phyloP scores from a whole-genome alignment of 371 early-diverging fungal genomes.

The Mucor sp. region DNA sequence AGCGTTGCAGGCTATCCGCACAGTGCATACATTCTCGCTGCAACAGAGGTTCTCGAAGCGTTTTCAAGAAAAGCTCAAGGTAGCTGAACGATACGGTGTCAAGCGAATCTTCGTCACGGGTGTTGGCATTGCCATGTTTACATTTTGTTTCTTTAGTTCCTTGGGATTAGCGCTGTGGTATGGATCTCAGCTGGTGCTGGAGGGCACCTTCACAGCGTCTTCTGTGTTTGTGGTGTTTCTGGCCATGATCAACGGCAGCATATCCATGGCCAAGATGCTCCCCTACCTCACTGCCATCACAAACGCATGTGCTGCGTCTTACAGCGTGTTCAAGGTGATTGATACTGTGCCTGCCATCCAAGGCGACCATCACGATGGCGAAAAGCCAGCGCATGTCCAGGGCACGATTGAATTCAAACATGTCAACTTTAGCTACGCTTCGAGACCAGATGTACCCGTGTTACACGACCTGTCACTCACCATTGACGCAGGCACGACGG shows the following conservation, averaged over 20 bases:
- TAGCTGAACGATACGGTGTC: conserved; percentile 56
- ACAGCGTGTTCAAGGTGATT: conserved; percentile 72
- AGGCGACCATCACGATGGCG: conserved; percentile 41
- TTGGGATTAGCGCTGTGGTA: conserved; percentile 82
- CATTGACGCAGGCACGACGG: conserved; percentile 61
- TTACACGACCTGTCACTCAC: conserved; percentile 57
- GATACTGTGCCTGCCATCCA: conserved; percentile 74
- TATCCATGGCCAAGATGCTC: conserved; percentile 39
- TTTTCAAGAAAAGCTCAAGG: conserved; percentile 57
- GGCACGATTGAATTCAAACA: conserved; percentile 64
- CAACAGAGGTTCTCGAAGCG: conserved; percentile 65
- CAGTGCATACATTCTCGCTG: conserved; percentile 82
- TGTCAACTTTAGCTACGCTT: conserved; percentile 68
- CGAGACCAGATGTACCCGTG: conserved; percentile 57
- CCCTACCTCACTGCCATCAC: conserved; percentile 61
- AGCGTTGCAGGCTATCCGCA: conserved; percentile 81
- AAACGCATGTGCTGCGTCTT: conserved; percentile 65
- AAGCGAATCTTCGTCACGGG: conserved; percentile 55
- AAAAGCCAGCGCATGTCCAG: conserved; percentile 23
- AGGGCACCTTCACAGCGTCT: conserved; percentile 45
- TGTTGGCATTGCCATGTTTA: conserved; percentile 58
- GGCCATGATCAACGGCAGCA: conserved; percentile 65
- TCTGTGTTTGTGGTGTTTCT: conserved; percentile 69
- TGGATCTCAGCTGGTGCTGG: conserved; percentile 58
- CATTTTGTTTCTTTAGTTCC: conserved; percentile 61